Percentiles rank a stretch among this genome's conserved stretches.
These are phyloP conservation scores for Chlamydomonas eustigma DNA, from an alignment of 139 green algal genomes.

Conservation along the genomic window DNA sequence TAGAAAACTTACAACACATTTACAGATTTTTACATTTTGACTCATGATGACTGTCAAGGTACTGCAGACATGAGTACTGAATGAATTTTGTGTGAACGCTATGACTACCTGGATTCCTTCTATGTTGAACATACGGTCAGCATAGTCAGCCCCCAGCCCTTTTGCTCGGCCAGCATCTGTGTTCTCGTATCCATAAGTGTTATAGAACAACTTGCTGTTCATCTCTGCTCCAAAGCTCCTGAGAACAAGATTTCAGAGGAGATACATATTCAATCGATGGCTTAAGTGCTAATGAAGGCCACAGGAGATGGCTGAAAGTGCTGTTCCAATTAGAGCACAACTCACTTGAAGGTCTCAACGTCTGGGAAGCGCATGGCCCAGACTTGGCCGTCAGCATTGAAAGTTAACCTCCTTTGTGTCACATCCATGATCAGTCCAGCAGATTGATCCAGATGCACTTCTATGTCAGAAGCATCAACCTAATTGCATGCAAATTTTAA, in stretches of 20 bases:
- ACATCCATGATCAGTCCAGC: constrained; percentile 42
- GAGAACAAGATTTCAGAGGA: no score
- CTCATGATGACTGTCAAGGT: no score
- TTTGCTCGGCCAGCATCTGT: constrained; percentile 51
- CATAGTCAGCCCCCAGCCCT: constrained; percentile 51
- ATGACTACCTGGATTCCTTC: neutral
- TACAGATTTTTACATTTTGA: no score
- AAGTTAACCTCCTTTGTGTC: constrained; percentile 50
- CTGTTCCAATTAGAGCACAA: neutral
- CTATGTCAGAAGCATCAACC: constrained; percentile 45
- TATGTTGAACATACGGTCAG: constrained; percentile 29
- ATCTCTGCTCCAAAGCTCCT: constrained; percentile 21
- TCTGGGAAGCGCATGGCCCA: constrained; percentile 62
- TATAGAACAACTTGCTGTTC: constrained; percentile 78
- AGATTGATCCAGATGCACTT: constrained; percentile 37
- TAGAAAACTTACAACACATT: no score
- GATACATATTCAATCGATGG: no score
- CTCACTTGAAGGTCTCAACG: constrained; percentile 32
- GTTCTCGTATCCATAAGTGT: constrained; percentile 65
- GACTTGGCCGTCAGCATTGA: constrained; percentile 42
- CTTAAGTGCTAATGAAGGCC: no score
- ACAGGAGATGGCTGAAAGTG: no score
- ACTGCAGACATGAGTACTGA: no score
- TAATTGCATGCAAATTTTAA: no score
- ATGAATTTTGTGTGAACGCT: no score